Evolutionary conservation across 139 green algal species (phyloP).

Genomic region (Chlorella sp.): DNA sequence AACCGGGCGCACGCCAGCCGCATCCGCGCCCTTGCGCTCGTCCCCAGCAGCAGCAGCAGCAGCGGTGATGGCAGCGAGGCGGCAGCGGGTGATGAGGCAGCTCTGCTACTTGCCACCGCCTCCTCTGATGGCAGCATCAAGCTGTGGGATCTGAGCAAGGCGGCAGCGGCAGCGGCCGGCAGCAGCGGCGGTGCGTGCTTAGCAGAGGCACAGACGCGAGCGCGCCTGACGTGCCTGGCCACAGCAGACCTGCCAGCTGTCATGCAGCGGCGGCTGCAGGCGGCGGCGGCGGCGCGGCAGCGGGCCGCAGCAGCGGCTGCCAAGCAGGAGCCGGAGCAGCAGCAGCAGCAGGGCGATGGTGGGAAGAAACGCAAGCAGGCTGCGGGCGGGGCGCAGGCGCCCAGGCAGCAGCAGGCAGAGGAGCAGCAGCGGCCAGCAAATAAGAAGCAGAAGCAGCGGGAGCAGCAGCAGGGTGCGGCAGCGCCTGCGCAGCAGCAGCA

Average conservation of each 20-base stretch:
- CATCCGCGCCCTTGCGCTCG: slow-evolving; percentile 21
- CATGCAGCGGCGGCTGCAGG: slow-evolving; percentile 23
- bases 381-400: background rate
- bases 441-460: background rate
- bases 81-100: background rate
- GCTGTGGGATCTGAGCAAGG: slow-evolving; percentile 66
- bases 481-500: background rate
- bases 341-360: background rate
- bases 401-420: background rate
- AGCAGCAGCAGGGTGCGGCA: background rate
- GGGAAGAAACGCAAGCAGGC: background rate
- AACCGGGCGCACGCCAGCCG: slow-evolving; percentile 35
- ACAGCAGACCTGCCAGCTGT: slow-evolving; percentile 12
- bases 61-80: background rate
- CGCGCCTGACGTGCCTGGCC: slow-evolving; percentile 43
- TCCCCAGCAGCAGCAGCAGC: slow-evolving; percentile 5
- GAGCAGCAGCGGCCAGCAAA: slow-evolving; percentile 6
- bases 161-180: background rate
- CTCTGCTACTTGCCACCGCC: slow-evolving; percentile 52
- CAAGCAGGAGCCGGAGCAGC: slow-evolving; percentile 10
- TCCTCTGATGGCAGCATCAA: slow-evolving; percentile 78
- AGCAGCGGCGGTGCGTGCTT: slow-evolving; percentile 22
- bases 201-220: slow-evolving; percentile 24
- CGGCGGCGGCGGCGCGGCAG: slow-evolving; percentile 13
- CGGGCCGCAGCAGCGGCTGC: background rate